Conservation (phyloP, 805 yeast species). For the Starmerella scarabaei region DNA sequence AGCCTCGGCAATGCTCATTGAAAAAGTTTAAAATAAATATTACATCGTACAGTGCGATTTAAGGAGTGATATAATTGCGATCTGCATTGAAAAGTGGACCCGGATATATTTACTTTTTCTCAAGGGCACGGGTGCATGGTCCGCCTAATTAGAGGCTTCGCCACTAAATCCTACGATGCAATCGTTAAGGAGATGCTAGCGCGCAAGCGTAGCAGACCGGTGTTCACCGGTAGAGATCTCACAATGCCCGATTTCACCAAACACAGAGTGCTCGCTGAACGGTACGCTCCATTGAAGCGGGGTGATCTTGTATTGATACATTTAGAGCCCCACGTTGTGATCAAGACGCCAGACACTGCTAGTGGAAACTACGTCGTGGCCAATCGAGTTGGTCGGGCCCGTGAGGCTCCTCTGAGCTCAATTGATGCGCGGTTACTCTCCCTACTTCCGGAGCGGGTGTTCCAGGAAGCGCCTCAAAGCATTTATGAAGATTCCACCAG, state of each 20-base stretch:
- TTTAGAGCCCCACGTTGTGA: slow-evolving; percentile 10
- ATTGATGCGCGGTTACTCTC: slow-evolving; percentile 13
- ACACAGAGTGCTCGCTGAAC: background rate
- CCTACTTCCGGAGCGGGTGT: background rate
- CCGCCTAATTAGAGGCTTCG: background rate
- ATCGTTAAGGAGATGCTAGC: background rate
- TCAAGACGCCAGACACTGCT: slow-evolving; percentile 6
- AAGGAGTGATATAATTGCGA: too few species aligned
- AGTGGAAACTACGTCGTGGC: slow-evolving; percentile 8
- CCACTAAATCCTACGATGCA: background rate
- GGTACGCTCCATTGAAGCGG: slow-evolving; percentile 1
- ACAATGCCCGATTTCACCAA: background rate
- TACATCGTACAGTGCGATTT: too few species aligned
- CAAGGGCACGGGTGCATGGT: background rate
- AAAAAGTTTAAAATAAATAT: slow-evolving; percentile 34
- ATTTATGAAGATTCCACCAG: slow-evolving; percentile 4
- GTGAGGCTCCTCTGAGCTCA: slow-evolving; percentile 1
- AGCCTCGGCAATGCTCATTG: slow-evolving; percentile 84
- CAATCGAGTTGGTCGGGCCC: slow-evolving; percentile 6
- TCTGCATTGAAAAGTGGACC: too few species aligned
- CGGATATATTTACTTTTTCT: background rate
- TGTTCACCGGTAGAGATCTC: background rate
- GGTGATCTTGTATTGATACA: slow-evolving; percentile 15
- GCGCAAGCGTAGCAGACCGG: background rate
- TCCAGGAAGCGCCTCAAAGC: background rate